phyloP scores from a whole-genome alignment of 139 green algal species.

The Haematococcus lacustris region DNA sequence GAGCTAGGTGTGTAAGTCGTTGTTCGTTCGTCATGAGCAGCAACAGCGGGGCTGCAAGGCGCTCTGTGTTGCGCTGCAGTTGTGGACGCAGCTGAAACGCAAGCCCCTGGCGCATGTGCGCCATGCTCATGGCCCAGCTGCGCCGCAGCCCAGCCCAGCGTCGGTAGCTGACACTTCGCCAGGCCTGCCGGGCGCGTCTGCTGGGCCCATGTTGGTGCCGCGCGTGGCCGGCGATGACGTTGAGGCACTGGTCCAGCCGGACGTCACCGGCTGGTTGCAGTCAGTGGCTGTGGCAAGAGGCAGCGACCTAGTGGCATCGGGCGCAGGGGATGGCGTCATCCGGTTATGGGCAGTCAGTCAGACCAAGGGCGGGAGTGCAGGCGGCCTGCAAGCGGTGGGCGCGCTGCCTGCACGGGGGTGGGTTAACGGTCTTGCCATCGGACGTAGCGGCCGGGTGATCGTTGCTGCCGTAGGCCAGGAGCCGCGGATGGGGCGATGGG shows the following conservation, averaged over 20 bases:
- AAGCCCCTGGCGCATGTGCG: constrained; percentile 53
- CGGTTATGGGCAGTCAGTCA: constrained; percentile 70
- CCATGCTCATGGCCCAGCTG: constrained; percentile 11
- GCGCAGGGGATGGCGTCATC: constrained; percentile 80
- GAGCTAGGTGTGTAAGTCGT: too few species aligned
- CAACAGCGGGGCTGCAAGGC: too few species aligned
- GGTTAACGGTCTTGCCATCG: constrained; percentile 82
- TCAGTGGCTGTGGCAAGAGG: constrained; percentile 61
- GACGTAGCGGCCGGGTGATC: constrained; percentile 58
- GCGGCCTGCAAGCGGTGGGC: constrained; percentile 33
- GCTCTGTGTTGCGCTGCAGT: too few species aligned
- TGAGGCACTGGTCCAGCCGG: too few species aligned
- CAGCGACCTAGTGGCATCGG: constrained; percentile 68
- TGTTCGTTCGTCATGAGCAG: too few species aligned
- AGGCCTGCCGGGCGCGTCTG: too few species aligned
- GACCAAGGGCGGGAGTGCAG: constrained; percentile 3
- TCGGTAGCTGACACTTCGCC: too few species aligned
- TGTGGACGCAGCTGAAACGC: constrained; percentile 72
- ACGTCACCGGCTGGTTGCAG: constrained; percentile 63
- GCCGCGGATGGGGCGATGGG: constrained; percentile 83
- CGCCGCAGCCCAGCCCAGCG: background rate
- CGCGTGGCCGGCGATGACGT: too few species aligned
- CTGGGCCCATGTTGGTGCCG: too few species aligned
- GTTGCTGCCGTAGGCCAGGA: constrained; percentile 87
- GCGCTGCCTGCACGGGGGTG: constrained; percentile 74